These are phyloP conservation scores for Debaryomyces fabryi DNA, from an alignment of 1,139 yeast genomes.

Conservation along the genomic window DNA sequence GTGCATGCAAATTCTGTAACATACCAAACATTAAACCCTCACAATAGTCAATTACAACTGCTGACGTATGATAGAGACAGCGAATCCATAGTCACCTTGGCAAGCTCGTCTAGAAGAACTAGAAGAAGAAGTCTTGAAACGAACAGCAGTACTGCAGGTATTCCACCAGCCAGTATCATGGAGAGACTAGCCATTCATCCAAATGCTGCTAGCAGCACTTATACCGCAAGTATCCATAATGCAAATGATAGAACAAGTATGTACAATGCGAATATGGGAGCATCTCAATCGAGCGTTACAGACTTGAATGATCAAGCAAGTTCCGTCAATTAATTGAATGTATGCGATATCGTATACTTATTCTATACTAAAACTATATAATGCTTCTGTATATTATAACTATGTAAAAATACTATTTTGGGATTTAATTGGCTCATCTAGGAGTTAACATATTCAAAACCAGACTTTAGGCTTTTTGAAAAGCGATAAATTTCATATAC, in stretches of 20 bases:
- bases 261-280: slow-evolving; percentile 15
- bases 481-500: not conserved
- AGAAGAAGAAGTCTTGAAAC: slow-evolving; percentile 59
- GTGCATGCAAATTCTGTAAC: slow-evolving; percentile 17
- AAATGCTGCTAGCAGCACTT: slow-evolving; percentile 31
- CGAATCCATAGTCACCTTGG: slow-evolving; percentile 57
- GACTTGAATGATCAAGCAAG: slow-evolving; percentile 23
- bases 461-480: not conserved
- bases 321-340: slow-evolving; percentile 9
- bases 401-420: not conserved
- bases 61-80: slow-evolving; percentile 43
- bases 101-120: slow-evolving; percentile 51
- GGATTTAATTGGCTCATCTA: not conserved
- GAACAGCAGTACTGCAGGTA: slow-evolving; percentile 61
- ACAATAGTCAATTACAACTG: slow-evolving; percentile 9
- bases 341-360: not conserved
- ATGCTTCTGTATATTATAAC: no score
- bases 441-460: not conserved
- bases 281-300: slow-evolving; percentile 17
- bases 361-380: no score
- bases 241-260: slow-evolving; percentile 25
- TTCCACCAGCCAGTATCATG: slow-evolving; percentile 66
- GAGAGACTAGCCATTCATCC: slow-evolving; percentile 49
- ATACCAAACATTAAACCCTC: slow-evolving; percentile 11
- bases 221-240: slow-evolving; percentile 28